A percentile compares a stretch with the other conserved stretches of the same genome.
phyloP scores from a whole-genome alignment of 2,329 filamentous ascomycete species.

The Phaeosphaeriaceae sp. region DNA sequence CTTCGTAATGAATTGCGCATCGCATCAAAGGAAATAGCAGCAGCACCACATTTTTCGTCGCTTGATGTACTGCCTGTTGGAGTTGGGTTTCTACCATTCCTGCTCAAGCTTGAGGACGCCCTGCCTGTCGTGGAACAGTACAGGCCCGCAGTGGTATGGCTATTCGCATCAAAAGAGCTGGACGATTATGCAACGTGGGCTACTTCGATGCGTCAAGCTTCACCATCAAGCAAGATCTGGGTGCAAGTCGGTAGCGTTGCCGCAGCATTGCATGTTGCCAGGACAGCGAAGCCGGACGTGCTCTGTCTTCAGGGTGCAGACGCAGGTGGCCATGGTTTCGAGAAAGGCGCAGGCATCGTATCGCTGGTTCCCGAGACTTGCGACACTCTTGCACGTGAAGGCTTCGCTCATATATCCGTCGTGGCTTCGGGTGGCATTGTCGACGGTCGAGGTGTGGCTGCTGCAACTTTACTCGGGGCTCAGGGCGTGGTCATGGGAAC shows the following conservation, averaged over 20 bases:
- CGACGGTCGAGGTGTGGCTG: constrained; percentile 65
- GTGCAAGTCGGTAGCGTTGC: constrained; percentile 68
- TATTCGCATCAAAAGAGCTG: constrained; percentile 65
- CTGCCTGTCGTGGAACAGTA: constrained; percentile 61
- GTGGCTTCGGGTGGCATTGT: constrained; percentile 68
- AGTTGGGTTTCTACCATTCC: constrained; percentile 67
- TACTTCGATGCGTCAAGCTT: constrained; percentile 40
- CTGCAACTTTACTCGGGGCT: constrained; percentile 62
- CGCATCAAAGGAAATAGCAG: constrained; percentile 24
- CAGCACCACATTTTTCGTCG: constrained; percentile 18
- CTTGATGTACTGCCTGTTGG: constrained; percentile 57
- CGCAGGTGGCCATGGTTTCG: constrained; percentile 69
- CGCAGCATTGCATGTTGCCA: constrained; percentile 60
- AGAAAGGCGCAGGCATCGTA: constrained; percentile 62
- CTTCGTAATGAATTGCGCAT: constrained; percentile 38
- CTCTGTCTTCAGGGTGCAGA: constrained; percentile 70
- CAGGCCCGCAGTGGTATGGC: constrained; percentile 68
- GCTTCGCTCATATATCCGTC: constrained; percentile 40
- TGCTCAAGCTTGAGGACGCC: constrained; percentile 52
- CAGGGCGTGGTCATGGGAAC: constrained; percentile 68
- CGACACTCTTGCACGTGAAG: constrained; percentile 52
- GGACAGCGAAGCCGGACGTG: constrained; percentile 61
- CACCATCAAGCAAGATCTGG: constrained; percentile 57
- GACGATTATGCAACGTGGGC: constrained; percentile 49
- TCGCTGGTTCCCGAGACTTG: constrained; percentile 65